phyloP scores from a whole-genome alignment of 768 basidiomycete genomes.

The Paxillus rubicundulus region DNA sequence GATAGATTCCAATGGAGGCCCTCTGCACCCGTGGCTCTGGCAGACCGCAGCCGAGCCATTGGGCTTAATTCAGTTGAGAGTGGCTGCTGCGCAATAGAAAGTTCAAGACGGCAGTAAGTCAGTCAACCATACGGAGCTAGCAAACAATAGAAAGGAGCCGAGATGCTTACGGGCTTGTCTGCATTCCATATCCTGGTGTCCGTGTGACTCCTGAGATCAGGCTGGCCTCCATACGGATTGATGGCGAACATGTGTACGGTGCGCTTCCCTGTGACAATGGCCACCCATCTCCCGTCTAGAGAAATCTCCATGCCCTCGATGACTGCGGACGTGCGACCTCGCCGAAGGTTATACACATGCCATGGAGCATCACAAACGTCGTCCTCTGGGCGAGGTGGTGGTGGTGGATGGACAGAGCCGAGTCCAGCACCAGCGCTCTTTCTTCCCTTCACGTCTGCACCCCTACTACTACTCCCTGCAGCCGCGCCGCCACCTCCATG shows the following conservation, averaged over 20 bases:
- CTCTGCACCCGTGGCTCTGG: slow-evolving; percentile 27
- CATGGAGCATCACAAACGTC: slow-evolving; percentile 36
- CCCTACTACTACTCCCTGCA: not conserved
- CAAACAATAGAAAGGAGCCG: not conserved
- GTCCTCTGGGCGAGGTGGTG: slow-evolving; percentile 6
- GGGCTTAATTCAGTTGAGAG: slow-evolving; percentile 54
- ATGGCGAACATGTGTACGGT: slow-evolving; percentile 73
- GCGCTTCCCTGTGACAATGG: slow-evolving; percentile 59
- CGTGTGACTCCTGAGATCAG: slow-evolving; percentile 61
- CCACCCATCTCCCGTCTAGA: slow-evolving; percentile 64
- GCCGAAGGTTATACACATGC: slow-evolving; percentile 65
- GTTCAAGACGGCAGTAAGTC: not conserved
- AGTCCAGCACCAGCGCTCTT: slow-evolving; percentile 4
- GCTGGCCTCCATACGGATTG: slow-evolving; percentile 72
- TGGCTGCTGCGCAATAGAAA: slow-evolving; percentile 39
- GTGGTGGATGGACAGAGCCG: not conserved
- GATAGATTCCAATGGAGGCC: slow-evolving; percentile 43
- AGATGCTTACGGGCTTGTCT: slow-evolving; percentile 40
- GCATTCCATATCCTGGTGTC: slow-evolving; percentile 56
- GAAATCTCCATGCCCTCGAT: slow-evolving; percentile 48
- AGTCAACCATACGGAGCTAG: no score
- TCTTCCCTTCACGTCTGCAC: slow-evolving; percentile 1
- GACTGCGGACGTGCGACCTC: slow-evolving; percentile 69
- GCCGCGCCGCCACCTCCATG: not conserved
- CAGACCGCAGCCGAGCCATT: slow-evolving; percentile 50